phyloP scores from a whole-genome alignment of 768 basidiomycete species.

The Boletellus ananiceps region DNA sequence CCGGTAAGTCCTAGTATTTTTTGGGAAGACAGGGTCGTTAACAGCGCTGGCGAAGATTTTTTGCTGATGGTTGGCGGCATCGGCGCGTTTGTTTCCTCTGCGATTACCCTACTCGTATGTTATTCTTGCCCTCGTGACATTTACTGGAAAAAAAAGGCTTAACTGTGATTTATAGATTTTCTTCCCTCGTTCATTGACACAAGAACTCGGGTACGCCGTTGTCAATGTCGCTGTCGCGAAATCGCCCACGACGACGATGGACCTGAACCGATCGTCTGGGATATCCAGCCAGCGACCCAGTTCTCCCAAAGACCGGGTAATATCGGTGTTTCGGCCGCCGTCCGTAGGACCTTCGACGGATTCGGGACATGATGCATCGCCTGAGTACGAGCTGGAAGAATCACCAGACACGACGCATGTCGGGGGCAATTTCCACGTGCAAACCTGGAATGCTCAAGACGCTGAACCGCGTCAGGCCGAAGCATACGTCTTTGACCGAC shows the following conservation, averaged over 20 bases:
- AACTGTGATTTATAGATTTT: constrained; percentile 47
- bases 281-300: constrained; percentile 6
- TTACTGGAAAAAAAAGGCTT: not conserved
- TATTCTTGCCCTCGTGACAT: not conserved
- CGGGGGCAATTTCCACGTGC: constrained; percentile 25
- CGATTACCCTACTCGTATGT: constrained; percentile 72
- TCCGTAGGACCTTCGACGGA: constrained; percentile 18
- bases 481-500: constrained; percentile 27
- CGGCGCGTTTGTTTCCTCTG: constrained; percentile 75
- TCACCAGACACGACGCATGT: constrained; percentile 15
- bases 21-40: not conserved
- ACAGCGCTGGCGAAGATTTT: constrained; percentile 43
- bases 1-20: constrained; percentile 39
- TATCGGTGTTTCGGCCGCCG: constrained; percentile 20
- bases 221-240: constrained; percentile 31
- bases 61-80: constrained; percentile 67
- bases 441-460: constrained; percentile 17
- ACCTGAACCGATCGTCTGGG: constrained; percentile 15
- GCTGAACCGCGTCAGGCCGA: constrained; percentile 13
- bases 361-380: constrained; percentile 31
- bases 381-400: constrained; percentile 39
- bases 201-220: constrained; percentile 56
- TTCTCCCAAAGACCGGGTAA: constrained; percentile 22
- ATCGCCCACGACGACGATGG: constrained; percentile 22
- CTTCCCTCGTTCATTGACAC: constrained; percentile 69